Conservation (phyloP, 2,329 filamentous ascomycete genomes). For the Seiridium unicorne region DNA sequence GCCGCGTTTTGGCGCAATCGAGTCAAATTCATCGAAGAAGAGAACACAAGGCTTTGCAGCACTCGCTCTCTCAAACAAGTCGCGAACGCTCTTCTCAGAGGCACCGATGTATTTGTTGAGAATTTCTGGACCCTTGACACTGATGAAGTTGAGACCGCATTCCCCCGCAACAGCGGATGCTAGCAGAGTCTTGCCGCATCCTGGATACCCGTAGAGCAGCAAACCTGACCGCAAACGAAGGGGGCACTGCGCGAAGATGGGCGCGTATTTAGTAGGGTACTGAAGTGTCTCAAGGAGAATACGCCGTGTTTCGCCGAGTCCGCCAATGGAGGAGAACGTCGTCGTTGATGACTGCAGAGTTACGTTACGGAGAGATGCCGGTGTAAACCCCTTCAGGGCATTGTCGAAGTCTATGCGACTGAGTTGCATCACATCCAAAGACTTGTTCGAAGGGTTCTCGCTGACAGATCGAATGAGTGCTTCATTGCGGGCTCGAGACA, state of each 20-base stretch:
- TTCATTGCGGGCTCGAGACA: conserved; percentile 86
- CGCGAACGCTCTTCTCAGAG: conserved; percentile 92
- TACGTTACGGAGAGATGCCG: conserved; percentile 90
- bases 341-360: conserved; percentile 90
- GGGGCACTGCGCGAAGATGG: conserved; percentile 94
- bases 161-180: conserved; percentile 97
- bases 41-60: conserved; percentile 91
- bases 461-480: conserved; percentile 82
- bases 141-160: conserved; percentile 97
- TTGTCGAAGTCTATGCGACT: conserved; percentile 75
- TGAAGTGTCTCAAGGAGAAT: conserved; percentile 93
- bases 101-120: conserved; percentile 99
- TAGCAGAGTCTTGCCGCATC: conserved; percentile 93
- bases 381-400: conserved; percentile 89
- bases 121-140: conserved; percentile 96
- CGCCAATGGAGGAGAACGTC: conserved; percentile 89
- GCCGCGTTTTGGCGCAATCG: conserved; percentile 93
- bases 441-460: conserved; percentile 43
- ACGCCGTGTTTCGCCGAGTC: conserved; percentile 79
- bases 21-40: conserved; percentile 99
- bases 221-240: conserved; percentile 91
- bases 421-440: conserved; percentile 59
- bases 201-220: conserved; percentile 90
- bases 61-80: conserved; percentile 88
- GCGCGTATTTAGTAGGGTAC: conserved; percentile 96